Percentiles rank a stretch among this genome's conserved stretches.
These are phyloP conservation scores for Davidsoniella eucalypti DNA, from an alignment of 2,329 filamentous ascomycete genomes.

Conservation along the genomic window DNA sequence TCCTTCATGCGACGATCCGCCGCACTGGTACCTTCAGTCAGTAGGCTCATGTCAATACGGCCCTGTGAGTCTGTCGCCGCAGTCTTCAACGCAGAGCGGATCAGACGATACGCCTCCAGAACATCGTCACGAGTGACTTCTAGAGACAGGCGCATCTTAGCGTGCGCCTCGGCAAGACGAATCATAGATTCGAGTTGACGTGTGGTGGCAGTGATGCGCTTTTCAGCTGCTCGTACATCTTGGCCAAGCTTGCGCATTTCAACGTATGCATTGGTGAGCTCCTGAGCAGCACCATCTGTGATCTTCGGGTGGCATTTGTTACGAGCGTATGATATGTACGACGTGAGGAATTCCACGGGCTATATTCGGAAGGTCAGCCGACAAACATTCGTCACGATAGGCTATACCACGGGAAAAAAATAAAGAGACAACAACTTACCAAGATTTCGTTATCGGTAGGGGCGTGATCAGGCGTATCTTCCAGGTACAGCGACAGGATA, in stretches of 20 bases:
- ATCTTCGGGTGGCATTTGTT: slow-evolving; percentile 70
- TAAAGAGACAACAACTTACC: slow-evolving; percentile 32
- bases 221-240: slow-evolving; percentile 72
- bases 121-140: slow-evolving; percentile 72
- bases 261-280: slow-evolving; percentile 76
- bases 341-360: slow-evolving; percentile 89
- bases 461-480: slow-evolving; percentile 82
- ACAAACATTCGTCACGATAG: too few species aligned
- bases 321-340: slow-evolving; percentile 94
- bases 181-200: slow-evolving; percentile 98
- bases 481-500: slow-evolving; percentile 88
- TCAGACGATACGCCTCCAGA: slow-evolving; percentile 76
- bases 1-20: slow-evolving; percentile 69
- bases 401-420: neutral
- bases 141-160: slow-evolving; percentile 79
- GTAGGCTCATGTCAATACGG: slow-evolving; percentile 87
- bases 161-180: slow-evolving; percentile 85
- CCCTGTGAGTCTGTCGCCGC: slow-evolving; percentile 89
- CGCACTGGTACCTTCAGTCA: slow-evolving; percentile 86
- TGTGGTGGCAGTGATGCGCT: slow-evolving; percentile 93
- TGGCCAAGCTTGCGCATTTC: slow-evolving; percentile 89
- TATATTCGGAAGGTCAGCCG: slow-evolving; percentile 19
- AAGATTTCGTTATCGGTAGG: slow-evolving; percentile 58
- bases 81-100: slow-evolving; percentile 87
- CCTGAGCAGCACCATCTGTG: slow-evolving; percentile 61